Evolutionary conservation across 805 yeast species (phyloP), one percentile per base, ranked within the genome.

Genomic region (Saccharomycopsis selenospora): DNA sequence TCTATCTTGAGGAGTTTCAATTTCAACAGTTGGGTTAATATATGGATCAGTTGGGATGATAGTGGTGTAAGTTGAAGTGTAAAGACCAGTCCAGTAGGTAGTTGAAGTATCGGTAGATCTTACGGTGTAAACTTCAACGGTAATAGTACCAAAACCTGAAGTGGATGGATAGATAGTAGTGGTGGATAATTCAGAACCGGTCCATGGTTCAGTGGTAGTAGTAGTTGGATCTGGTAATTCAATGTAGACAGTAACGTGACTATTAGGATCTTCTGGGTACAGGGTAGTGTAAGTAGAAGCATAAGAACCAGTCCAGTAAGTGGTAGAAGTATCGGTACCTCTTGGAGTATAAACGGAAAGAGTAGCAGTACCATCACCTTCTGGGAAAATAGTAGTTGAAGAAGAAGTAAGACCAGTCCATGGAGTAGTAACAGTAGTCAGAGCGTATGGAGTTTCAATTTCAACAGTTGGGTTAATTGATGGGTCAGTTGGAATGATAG

Each of bases 191-290:
- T 10, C 17, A n/a, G 40, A 18, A 4, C 46, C 46, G 6, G 46
- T 43, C 40, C 40, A 43, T 24, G 46, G 38, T 13, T n/a, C 17
- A 18, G 46, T 43, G 8, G 42, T 18, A 33, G 46, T 43, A 8
- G 23, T 18, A 22, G 43, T 29, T 13, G 18, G 4, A n/a, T 43
- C 30, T 10, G 46, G 46, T 3, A 14, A 8, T n/a, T 28, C 40
- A 20, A 28, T 42, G 26, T 25, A 11, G 23, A 43, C 46, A 6
- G 44, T 42, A 11, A 11, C 29, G 5, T 25, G 8, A 4, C 33
- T 27, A 20, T 14, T n/a, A 4, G 41, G 3, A 24, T 11, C 13
- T 4, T 4, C 26, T 8, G 26, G 14, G 11, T 11, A 11, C 6
- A 42, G 23, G 20, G 26, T 29, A n/a, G 46, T 43, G 22, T 28